Percentiles rank a stretch among this genome's conserved stretches.
Evolutionary conservation across 306 rosid genomes (phyloP).

Genomic region (Alnus glutinosa): DNA sequence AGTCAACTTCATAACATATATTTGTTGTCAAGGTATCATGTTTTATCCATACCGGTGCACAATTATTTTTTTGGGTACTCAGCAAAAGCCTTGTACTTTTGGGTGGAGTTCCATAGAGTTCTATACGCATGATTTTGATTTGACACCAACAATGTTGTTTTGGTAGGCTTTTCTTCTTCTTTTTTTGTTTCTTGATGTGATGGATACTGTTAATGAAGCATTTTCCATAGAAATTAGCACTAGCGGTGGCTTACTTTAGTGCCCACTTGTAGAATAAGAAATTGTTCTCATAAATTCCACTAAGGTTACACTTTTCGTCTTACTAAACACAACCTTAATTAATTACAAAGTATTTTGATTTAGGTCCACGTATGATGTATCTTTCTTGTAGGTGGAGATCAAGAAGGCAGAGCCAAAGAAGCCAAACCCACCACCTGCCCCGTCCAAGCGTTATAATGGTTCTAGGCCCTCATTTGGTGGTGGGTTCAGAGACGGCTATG

Average conservation of each 20-base stretch:
- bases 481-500: slow-evolving; percentile 79
- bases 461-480: slow-evolving; percentile 68
- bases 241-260: background rate
- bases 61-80: background rate
- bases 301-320: background rate
- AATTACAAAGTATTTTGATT: background rate
- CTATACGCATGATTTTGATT: background rate
- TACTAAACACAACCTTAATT: background rate
- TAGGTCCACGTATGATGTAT: background rate
- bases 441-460: slow-evolving; percentile 79
- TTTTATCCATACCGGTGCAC: background rate
- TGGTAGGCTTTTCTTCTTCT: no score
- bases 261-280: background rate
- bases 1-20: background rate
- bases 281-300: background rate
- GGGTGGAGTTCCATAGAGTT: background rate
- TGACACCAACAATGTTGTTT: background rate
- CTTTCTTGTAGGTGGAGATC: slow-evolving; percentile 77
- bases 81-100: background rate
- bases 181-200: background rate
- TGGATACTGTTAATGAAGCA: background rate
- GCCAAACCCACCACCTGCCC: slow-evolving; percentile 68
- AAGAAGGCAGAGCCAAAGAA: slow-evolving; percentile 99
- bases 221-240: background rate
- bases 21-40: background rate